phyloP scores from a whole-genome alignment of 805 yeast genomes.

The Nakazawaea ernobii region DNA sequence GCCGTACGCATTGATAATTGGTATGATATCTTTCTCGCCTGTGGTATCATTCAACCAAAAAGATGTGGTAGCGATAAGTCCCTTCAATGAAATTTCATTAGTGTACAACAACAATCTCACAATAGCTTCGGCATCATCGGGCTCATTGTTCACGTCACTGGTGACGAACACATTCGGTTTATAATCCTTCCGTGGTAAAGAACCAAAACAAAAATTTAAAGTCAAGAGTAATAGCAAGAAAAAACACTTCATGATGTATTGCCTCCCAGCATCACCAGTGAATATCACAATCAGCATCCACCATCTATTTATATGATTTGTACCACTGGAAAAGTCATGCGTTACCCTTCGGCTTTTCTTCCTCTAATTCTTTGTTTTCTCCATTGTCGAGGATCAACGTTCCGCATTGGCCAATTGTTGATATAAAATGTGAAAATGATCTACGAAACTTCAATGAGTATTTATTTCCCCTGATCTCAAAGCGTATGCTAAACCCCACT shows the following conservation, averaged over 20 bases:
- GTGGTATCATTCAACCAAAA: constrained; percentile 24
- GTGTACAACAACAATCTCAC: constrained; percentile 25
- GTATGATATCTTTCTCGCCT: constrained; percentile 25
- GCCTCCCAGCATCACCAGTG: no score
- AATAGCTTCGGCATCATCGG: constrained; percentile 26
- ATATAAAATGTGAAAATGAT: no score
- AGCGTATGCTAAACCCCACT: no score
- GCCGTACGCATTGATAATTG: constrained; percentile 26
- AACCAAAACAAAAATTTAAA: not conserved
- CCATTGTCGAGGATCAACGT: no score
- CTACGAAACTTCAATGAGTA: no score
- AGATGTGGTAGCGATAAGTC: constrained; percentile 28
- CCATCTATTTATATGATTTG: no score
- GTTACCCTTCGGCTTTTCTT: no score
- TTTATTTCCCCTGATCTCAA: no score
- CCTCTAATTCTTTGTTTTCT: no score
- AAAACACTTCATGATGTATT: not conserved
- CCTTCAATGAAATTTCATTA: constrained; percentile 23
- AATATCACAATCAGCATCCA: no score
- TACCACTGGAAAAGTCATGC: no score
- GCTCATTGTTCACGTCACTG: constrained; percentile 27
- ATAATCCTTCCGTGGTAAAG: constrained; percentile 14
- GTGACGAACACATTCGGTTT: constrained; percentile 24
- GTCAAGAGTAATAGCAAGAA: not conserved
- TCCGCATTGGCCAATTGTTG: no score